These are phyloP conservation scores for Podaxis pistillaris DNA, from an alignment of 768 basidiomycete species.

Conservation along the genomic window DNA sequence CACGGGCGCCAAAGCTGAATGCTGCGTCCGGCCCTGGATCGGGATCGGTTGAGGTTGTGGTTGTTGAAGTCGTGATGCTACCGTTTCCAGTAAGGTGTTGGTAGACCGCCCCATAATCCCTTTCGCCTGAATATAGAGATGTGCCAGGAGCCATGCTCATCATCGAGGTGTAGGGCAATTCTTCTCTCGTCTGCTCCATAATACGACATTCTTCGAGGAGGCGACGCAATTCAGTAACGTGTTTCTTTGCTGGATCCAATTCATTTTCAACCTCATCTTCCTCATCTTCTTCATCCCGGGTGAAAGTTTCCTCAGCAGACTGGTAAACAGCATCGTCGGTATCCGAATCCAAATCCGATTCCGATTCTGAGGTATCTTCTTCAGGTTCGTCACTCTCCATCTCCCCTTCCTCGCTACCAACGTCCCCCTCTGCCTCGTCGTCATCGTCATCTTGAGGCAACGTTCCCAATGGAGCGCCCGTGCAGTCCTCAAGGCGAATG, in stretches of 20 bases:
- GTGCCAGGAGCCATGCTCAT: slow-evolving; percentile 5
- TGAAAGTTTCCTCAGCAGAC: slow-evolving; percentile 11
- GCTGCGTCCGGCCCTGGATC: background rate
- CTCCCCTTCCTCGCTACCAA: slow-evolving; percentile 28
- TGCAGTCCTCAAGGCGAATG: slow-evolving; percentile 73
- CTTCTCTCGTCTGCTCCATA: slow-evolving; percentile 46
- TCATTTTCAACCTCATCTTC: slow-evolving; percentile 27
- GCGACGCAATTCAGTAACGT: slow-evolving; percentile 36
- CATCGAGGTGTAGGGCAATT: slow-evolving; percentile 28
- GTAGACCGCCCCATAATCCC: slow-evolving; percentile 11
- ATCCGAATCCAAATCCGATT: slow-evolving; percentile 13
- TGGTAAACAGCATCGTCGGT: slow-evolving; percentile 10
- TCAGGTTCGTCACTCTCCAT: slow-evolving; percentile 31
- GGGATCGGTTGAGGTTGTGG: background rate
- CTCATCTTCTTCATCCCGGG: slow-evolving; percentile 27
- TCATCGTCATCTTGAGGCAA: slow-evolving; percentile 37
- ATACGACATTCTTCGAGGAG: slow-evolving; percentile 56
- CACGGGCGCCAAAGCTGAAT: background rate
- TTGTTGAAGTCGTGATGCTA: background rate
- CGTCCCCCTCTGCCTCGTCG: slow-evolving; percentile 28
- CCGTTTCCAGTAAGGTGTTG: slow-evolving; percentile 7
- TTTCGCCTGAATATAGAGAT: slow-evolving; percentile 6
- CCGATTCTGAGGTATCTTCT: slow-evolving; percentile 22
- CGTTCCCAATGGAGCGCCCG: slow-evolving; percentile 59
- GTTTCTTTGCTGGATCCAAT: slow-evolving; percentile 19